Conservation (phyloP, 148 eudicot genomes). For the Camellia lanceoleosa region DNA sequence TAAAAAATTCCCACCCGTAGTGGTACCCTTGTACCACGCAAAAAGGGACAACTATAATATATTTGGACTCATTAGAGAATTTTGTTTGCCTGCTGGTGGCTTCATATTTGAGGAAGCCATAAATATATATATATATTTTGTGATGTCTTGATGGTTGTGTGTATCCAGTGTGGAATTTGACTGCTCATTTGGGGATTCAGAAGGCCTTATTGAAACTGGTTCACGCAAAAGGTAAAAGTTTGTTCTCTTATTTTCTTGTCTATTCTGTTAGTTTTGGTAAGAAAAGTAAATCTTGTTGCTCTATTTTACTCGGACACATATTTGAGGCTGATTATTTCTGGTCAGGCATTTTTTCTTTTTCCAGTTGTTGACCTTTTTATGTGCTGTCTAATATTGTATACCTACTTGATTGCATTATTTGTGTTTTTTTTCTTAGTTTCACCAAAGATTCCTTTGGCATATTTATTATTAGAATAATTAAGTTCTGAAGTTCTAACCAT, state of each 20-base stretch:
- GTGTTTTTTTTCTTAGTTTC: neutral
- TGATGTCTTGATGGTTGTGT: constrained; percentile 8
- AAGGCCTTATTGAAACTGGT: constrained; percentile 19
- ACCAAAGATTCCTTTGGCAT: neutral
- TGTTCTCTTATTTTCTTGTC: neutral
- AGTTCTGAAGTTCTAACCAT: neutral
- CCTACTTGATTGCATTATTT: neutral
- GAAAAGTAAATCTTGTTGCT: neutral
- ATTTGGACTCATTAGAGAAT: neutral
- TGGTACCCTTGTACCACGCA: neutral
- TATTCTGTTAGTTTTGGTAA: constrained; percentile 4
- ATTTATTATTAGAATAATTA: neutral
- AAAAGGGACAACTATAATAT: neutral
- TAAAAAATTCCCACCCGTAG: no score
- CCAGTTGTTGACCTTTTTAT: neutral
- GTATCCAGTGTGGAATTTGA: constrained; percentile 25
- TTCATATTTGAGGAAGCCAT: neutral
- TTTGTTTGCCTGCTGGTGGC: neutral
- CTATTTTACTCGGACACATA: neutral
- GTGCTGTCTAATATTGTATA: no score
- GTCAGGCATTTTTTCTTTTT: neutral
- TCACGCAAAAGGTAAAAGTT: constrained; percentile 20
- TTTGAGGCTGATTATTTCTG: neutral
- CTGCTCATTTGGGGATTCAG: constrained; percentile 16
- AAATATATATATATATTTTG: neutral